Percentiles rank a stretch among this genome's conserved stretches.
phyloP scores from a whole-genome alignment of 805 yeast genomes.

The Starmerella gropengiesseri region DNA sequence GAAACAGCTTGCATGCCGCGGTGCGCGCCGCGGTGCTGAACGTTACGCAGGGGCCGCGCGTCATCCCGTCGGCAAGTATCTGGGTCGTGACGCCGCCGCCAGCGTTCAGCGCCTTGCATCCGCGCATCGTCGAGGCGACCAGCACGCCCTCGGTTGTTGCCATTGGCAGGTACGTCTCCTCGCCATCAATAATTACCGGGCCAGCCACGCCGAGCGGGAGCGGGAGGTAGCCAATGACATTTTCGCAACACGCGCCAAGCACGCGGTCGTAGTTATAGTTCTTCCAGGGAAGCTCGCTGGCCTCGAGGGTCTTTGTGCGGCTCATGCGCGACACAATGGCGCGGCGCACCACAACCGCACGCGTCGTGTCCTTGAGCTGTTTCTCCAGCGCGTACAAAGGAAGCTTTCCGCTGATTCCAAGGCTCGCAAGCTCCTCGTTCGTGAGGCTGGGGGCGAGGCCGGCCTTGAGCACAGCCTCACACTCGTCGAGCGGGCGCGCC shows the following conservation, averaged over 20 bases:
- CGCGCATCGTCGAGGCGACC: constrained; percentile 98
- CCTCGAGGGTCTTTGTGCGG: constrained; percentile 65
- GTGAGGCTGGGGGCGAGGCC: constrained; percentile 58
- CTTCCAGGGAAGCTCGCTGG: constrained; percentile 63
- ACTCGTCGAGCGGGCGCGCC: constrained; percentile 42
- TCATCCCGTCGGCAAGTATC: constrained; percentile 93
- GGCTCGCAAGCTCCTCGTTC: constrained; percentile 61
- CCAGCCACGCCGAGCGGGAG: constrained; percentile 97
- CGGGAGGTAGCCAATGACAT: constrained; percentile 94
- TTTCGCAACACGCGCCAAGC: constrained; percentile 98
- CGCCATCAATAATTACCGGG: constrained; percentile 83
- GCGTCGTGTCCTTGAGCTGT: constrained; percentile 72
- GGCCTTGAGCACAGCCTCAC: constrained; percentile 49
- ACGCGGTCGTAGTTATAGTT: constrained; percentile 90
- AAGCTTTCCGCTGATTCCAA: constrained; percentile 64
- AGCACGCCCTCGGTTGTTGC: constrained; percentile 99
- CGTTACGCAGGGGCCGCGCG: constrained; percentile 96
- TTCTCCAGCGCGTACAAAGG: constrained; percentile 93
- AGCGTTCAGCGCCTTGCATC: constrained; percentile 93
- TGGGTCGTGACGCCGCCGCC: constrained; percentile 96
- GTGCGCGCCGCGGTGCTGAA: constrained; percentile 77
- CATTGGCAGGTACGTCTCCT: constrained; percentile 87
- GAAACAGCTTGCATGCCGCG: constrained; percentile 90
- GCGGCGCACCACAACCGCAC: constrained; percentile 92
- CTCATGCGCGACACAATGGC: constrained; percentile 78